phyloP scores from a whole-genome alignment of 2,329 filamentous ascomycete genomes.

The Colletotrichum falcatum region DNA sequence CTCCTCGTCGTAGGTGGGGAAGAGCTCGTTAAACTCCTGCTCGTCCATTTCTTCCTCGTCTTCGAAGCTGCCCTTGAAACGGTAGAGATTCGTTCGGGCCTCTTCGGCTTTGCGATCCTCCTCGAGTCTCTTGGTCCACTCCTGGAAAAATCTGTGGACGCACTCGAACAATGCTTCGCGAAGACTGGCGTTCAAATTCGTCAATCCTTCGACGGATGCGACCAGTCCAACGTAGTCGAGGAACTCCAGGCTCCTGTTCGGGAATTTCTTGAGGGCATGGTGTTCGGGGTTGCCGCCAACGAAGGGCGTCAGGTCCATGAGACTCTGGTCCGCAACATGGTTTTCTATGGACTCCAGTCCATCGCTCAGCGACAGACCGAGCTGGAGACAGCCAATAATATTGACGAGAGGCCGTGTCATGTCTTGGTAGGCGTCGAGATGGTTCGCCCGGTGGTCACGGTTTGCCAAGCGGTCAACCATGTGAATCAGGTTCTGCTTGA shows the following conservation, averaged over 20 bases:
- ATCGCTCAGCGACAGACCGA: slow-evolving; percentile 76
- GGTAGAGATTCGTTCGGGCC: slow-evolving; percentile 81
- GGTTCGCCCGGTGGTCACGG: slow-evolving; percentile 72
- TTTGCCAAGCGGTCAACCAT: slow-evolving; percentile 77
- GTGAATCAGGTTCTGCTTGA: slow-evolving; percentile 71
- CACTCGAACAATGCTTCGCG: slow-evolving; percentile 71
- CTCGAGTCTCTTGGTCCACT: slow-evolving; percentile 84
- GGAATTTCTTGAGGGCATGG: slow-evolving; percentile 40
- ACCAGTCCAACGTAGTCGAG: slow-evolving; percentile 61
- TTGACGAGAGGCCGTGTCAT: slow-evolving; percentile 82
- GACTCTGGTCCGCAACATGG: slow-evolving; percentile 26
- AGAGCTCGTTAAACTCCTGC: slow-evolving; percentile 82
- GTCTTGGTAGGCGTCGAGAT: slow-evolving; percentile 86
- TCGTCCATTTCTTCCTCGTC: slow-evolving; percentile 81
- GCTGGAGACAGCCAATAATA: slow-evolving; percentile 81
- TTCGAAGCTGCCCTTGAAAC: slow-evolving; percentile 81
- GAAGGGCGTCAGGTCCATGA: slow-evolving; percentile 66
- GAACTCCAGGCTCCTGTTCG: slow-evolving; percentile 59
- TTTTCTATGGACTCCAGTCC: slow-evolving; percentile 47
- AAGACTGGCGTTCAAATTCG: slow-evolving; percentile 54
- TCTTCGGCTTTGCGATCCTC: slow-evolving; percentile 82
- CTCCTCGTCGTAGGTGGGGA: slow-evolving; percentile 79
- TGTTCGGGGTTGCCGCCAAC: slow-evolving; percentile 57
- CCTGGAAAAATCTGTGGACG: slow-evolving; percentile 79
- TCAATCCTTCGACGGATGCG: slow-evolving; percentile 61